A percentile compares a stretch with the other conserved stretches of the same genome.
phyloP scores from a whole-genome alignment of 768 basidiomycete genomes.

The Lentinula lateritia region DNA sequence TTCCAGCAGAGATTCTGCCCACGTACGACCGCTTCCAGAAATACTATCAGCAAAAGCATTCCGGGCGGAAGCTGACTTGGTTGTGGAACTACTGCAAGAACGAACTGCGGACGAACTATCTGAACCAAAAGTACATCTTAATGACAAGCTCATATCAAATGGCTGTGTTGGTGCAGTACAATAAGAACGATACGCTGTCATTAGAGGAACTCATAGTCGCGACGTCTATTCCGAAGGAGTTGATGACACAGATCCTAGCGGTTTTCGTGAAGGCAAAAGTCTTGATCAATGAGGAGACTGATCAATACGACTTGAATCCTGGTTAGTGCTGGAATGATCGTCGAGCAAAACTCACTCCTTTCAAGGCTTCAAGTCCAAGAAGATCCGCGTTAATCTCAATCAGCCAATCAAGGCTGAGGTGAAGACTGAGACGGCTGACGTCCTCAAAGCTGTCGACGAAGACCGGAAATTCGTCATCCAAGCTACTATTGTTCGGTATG shows the following conservation, averaged over 20 bases:
- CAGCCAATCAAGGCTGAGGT: constrained; percentile 92
- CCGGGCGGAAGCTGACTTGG: constrained; percentile 94
- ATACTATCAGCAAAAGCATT: constrained; percentile 92
- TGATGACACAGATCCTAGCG: constrained; percentile 50
- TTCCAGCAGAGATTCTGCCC: constrained; percentile 81
- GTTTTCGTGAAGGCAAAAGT: constrained; percentile 84
- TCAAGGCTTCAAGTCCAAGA: constrained; percentile 86
- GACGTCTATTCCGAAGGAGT: constrained; percentile 61
- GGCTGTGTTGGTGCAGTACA: constrained; percentile 93
- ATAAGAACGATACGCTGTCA: constrained; percentile 81
- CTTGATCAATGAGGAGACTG: constrained; percentile 80
- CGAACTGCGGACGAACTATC: constrained; percentile 89
- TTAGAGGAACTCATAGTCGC: constrained; percentile 59
- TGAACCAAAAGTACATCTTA: constrained; percentile 92
- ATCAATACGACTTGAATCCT: constrained; percentile 91
- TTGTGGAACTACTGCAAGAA: constrained; percentile 98
- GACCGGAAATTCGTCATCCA: constrained; percentile 96
- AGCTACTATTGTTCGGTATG: constrained; percentile 82
- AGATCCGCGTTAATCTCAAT: constrained; percentile 89
- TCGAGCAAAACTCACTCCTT: background rate
- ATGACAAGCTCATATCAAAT: constrained; percentile 95
- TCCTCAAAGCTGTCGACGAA: constrained; percentile 92
- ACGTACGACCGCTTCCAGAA: constrained; percentile 89
- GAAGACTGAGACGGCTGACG: constrained; percentile 84
- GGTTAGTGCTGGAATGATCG: constrained; percentile 22